Conservation (phyloP, 176 grass and related monocot genomes). For the Oryza officinalis region DNA sequence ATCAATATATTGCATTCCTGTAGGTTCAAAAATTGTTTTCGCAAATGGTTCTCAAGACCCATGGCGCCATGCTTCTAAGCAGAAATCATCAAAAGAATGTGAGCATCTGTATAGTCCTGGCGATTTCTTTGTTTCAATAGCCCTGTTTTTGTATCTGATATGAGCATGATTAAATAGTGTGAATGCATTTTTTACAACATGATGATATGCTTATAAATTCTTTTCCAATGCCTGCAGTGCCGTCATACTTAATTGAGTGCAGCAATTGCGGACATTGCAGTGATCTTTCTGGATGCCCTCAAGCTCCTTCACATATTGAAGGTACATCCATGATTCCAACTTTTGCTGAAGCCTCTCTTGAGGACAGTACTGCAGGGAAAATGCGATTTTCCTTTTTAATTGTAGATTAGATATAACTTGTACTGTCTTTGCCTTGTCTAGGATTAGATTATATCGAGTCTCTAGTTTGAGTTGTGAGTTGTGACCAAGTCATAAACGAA, state of each 20-base stretch:
- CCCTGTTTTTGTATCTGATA: neutral
- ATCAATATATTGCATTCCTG: slow-evolving; percentile 2
- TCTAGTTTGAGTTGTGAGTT: slow-evolving; percentile 2
- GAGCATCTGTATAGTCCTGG: slow-evolving; percentile 32
- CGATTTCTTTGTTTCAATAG: slow-evolving; percentile 4
- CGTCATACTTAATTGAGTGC: slow-evolving; percentile 88
- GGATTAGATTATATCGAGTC: neutral
- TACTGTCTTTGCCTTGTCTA: neutral
- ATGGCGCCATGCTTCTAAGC: slow-evolving; percentile 97
- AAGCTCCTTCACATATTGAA: slow-evolving; percentile 86
- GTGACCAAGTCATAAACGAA: neutral
- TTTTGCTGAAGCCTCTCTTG: slow-evolving; percentile 14
- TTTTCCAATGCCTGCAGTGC: slow-evolving; percentile 59
- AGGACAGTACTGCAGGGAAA: neutral
- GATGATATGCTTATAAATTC: slow-evolving; percentile 12
- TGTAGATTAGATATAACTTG: neutral
- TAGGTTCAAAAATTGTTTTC: slow-evolving; percentile 95
- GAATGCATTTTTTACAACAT: slow-evolving; percentile 10
- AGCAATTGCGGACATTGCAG: slow-evolving; percentile 88
- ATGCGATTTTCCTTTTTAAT: neutral
- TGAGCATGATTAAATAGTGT: neutral
- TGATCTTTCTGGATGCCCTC: slow-evolving; percentile 92
- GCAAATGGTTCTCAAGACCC: slow-evolving; percentile 94
- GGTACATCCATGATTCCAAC: slow-evolving; percentile 49
- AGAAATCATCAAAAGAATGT: slow-evolving; percentile 81